phyloP scores from a whole-genome alignment of 495 filamentous ascomycete genomes.

The Penicillium paxilli region DNA sequence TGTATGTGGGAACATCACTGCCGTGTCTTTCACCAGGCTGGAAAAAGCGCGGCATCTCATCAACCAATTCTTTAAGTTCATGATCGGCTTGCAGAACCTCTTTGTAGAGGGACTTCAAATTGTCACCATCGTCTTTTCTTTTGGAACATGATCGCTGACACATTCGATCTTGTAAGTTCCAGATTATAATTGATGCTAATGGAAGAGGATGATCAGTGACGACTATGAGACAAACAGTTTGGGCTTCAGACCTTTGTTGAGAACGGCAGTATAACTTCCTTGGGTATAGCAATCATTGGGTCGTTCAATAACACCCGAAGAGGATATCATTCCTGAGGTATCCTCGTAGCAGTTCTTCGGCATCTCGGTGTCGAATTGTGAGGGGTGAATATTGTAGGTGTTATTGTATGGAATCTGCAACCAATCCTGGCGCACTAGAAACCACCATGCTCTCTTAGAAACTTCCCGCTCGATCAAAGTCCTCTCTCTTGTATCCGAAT shows the following conservation, averaged over 20 bases:
- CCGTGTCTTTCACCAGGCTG: neutral
- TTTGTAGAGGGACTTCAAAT: neutral
- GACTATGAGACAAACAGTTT: neutral
- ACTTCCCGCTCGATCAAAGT: conserved; percentile 11
- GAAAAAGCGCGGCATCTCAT: conserved; percentile 1
- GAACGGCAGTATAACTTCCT: conserved; percentile 6
- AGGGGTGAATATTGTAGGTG: conserved; percentile 14
- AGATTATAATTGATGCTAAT: conserved; percentile 12
- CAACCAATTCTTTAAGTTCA: conserved; percentile 3
- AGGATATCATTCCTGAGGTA: neutral
- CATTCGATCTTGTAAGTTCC: conserved; percentile 12
- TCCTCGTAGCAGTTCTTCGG: conserved; percentile 8
- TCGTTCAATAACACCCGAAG: neutral
- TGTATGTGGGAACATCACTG: neutral
- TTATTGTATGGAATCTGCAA: conserved; percentile 16
- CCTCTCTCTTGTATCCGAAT: neutral
- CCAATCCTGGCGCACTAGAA: conserved; percentile 19
- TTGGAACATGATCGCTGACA: neutral
- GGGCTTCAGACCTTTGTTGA: conserved; percentile 3
- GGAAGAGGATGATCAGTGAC: neutral
- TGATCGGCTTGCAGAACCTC: conserved; percentile 11
- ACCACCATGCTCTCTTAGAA: conserved; percentile 17
- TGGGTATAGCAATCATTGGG: conserved; percentile 1
- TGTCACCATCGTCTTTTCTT: neutral
- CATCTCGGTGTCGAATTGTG: conserved; percentile 14